Percentiles rank a stretch among this genome's conserved stretches.
phyloP scores from a whole-genome alignment of 2,329 filamentous ascomycete genomes.

The Spiromastix sp. region DNA sequence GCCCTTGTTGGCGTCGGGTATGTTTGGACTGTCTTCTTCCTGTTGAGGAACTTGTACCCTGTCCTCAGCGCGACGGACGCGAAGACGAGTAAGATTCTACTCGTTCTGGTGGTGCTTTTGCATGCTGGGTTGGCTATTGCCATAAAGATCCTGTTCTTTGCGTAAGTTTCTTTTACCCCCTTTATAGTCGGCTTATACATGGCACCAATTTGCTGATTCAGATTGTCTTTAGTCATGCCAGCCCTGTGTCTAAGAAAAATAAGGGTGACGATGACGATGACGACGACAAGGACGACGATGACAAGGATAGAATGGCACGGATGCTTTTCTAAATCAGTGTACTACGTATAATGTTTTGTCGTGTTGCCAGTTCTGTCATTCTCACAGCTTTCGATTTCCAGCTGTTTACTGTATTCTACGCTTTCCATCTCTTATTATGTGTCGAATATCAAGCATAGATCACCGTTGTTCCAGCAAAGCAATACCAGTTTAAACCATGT shows the following conservation, averaged over 20 bases:
- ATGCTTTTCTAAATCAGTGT: slow-evolving; percentile 21
- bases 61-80: slow-evolving; percentile 87
- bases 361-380: too few species aligned
- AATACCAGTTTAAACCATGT: too few species aligned
- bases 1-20: slow-evolving; percentile 84
- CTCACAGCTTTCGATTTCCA: too few species aligned
- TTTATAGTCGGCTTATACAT: not conserved
- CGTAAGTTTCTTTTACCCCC: slow-evolving; percentile 34
- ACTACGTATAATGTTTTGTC: too few species aligned
- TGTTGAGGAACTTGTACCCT: slow-evolving; percentile 79
- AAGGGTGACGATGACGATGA: slow-evolving; percentile 22
- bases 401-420: too few species aligned
- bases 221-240: slow-evolving; percentile 43
- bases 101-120: slow-evolving; percentile 72
- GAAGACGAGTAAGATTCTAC: slow-evolving; percentile 78
- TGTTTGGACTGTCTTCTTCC: slow-evolving; percentile 68
- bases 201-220: not conserved
- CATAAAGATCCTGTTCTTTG: slow-evolving; percentile 96
- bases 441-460: too few species aligned
- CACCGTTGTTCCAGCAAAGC: too few species aligned
- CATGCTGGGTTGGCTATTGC: slow-evolving; percentile 86
- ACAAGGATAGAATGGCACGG: slow-evolving; percentile 22
- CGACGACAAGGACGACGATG: slow-evolving; percentile 18
- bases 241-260: slow-evolving; percentile 43
- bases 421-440: too few species aligned